Evolutionary conservation across 2,329 filamentous ascomycete genomes (phyloP), one percentile per base, ranked within the genome.

Genomic region (Ilyonectria mors-panacis): DNA sequence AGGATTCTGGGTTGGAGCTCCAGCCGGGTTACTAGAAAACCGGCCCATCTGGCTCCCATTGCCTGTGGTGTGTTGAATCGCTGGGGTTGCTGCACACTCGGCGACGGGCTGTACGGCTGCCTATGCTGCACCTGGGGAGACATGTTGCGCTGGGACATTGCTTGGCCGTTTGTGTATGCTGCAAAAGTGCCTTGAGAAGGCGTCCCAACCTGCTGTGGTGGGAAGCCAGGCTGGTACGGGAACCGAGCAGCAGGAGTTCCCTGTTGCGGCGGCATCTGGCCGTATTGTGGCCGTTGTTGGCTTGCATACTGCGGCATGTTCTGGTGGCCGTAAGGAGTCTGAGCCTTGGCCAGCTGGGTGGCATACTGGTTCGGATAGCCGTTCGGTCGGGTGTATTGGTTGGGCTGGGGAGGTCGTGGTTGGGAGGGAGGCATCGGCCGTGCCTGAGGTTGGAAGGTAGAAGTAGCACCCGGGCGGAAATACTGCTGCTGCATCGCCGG

Each of bases 301-400:
- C 79, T 82, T 35, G 81, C 81, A 66, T 84, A 88, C 51, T 86
- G 82, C 10, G 81, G 80, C 78, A 86, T 83, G 67, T 80, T 84
- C 67, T 86, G 82, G 64, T 88, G 86, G 12, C 85, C 83, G 64
- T 87, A 89, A 0, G 85, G 83, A 8, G 84, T 83, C 64, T 86
- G 85, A 12, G 84, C 80, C 74, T 89, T 89, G 55, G 82, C 83
- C 58, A 87, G 79, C 70, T 86, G 85, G 8, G 85, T 84, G 5
- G 84, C 81, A 69, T 85, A 88, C 54, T 81, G 82, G 59, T 78
- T 80, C 9, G 81, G 78, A 70, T 84, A 87, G 5, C 84, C 83
- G 56, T 85, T 87, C 6, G 84, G 80, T 37, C 85, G 83, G 33
- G 85, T 81, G 74, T 88, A 89, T 62, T 85, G 82, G 39, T 86